Base-by-base conservation (phyloP, 2,329 filamentous ascomycete genomes). In the Fusarium lyarnte region DNA sequence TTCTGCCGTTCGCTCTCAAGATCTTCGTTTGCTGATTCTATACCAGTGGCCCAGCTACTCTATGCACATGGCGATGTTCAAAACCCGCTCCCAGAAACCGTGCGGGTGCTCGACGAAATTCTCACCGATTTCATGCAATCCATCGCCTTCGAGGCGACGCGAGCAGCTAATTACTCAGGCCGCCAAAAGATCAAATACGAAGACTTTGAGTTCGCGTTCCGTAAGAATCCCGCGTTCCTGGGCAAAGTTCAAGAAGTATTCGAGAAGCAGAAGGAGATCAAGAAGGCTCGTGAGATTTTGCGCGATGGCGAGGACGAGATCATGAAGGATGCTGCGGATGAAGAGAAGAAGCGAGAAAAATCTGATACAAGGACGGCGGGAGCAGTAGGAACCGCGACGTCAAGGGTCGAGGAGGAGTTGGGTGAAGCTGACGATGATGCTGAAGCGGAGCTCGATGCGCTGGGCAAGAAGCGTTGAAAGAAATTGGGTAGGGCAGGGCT, bases 111-210 rank as follows among this genome's bases (percentile, higher is more conserved):
- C 55, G 96, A 98, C 85, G 95, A 98, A 84, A 95, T 98, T 76
- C 90, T 97, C 69, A 97, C 95, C 70, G 96, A 98, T 85, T 98
- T 97, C 86, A 94, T 98, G 80, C 94, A 97, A 80, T 94, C 96
- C 81, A 91, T 96, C 60, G 95, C 93, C 83, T 96, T 97, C 84
- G 92, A 94, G 79, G 95, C 96, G 8, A 94, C 94, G 8, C 90
- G 93, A 47, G 91, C 92, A 58, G 96, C 96, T 2, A 91, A 93
- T 81, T 94, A 97, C 82, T 91, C 93, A 5, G 92, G 94, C 1
- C 93, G 96, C 4, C 94, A 97, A 78, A 99, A 99, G 84, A 94
- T 99, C 84, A 99, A 99, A 82, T 93, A 97, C 78, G 95, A 98
- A 78, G 96, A 99, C 82, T 97, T 99, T 84, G 94, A 97, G 79